Conservation (phyloP, 768 basidiomycete genomes). For the Pholiota conissans region DNA sequence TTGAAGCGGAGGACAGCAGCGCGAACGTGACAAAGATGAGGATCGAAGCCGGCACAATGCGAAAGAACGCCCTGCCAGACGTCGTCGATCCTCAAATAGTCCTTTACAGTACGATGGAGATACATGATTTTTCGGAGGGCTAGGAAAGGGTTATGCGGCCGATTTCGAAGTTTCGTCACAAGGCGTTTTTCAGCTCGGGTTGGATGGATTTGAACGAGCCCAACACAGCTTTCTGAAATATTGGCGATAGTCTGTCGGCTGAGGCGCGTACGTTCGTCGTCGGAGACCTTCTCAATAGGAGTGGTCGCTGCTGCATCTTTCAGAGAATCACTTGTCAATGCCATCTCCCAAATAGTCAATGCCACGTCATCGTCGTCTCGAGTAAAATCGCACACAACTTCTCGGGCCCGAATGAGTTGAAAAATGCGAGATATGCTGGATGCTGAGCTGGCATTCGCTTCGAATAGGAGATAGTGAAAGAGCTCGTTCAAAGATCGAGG, state of each 20-base stretch:
- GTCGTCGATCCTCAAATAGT: slow-evolving; percentile 1
- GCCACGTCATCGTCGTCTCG: slow-evolving; percentile 3
- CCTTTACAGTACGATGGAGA: slow-evolving; percentile 12
- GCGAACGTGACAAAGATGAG: slow-evolving; percentile 4
- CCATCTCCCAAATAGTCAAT: slow-evolving; percentile 11
- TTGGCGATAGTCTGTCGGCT: neutral
- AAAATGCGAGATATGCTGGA: slow-evolving; percentile 6
- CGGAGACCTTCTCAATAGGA: neutral
- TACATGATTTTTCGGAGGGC: slow-evolving; percentile 8
- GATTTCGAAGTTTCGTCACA: neutral
- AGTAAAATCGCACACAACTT: slow-evolving; percentile 9
- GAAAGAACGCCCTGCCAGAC: slow-evolving; percentile 6
- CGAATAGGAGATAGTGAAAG: slow-evolving; percentile 2
- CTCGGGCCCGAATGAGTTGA: slow-evolving; percentile 12
- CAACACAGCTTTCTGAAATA: slow-evolving; percentile 3
- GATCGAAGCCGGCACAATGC: slow-evolving; percentile 1
- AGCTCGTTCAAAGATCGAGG: slow-evolving; percentile 3
- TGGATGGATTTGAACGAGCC: slow-evolving; percentile 8
- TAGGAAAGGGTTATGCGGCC: neutral
- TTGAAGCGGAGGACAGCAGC: neutral
- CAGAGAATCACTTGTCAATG: slow-evolving; percentile 2
- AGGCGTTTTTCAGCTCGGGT: slow-evolving; percentile 1
- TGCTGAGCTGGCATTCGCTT: neutral
- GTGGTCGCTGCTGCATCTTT: neutral
- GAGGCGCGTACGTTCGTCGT: neutral